Base-by-base conservation (phyloP, 768 basidiomycete genomes). In the Lactarius deliciosus region DNA sequence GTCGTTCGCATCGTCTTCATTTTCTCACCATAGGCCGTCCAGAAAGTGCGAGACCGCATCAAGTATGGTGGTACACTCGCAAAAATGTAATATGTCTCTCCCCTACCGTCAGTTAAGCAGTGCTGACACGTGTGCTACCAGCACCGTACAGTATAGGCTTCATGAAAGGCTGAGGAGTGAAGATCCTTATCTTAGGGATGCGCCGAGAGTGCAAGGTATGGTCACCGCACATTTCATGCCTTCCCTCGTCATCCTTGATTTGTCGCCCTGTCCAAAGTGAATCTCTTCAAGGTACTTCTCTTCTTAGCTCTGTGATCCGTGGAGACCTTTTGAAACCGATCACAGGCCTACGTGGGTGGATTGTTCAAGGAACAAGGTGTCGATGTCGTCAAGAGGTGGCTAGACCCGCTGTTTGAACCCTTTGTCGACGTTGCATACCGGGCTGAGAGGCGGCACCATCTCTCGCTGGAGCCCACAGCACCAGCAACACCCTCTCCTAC, bases 341-440 rank as follows among this genome's bases (percentile, higher is more conserved):
- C 13, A 43, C 15, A 68, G 66, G 66, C 66, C 53, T 68, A 64
- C 9, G 66, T 68, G 13, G 66, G 66, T 6, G 66, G 53, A 2
- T 20, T 68, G 2, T 68, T 64, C 58, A 68, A 22, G 36, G 66
- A 68, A 25, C 53, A 68, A 47, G 63, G 63, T 28, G 1, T 47
- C 15, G 57, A 68, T 0, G 66, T 32, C 41, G 58, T 60, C 34
- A 47, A 40, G 20, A 38, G 38, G 20, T 68, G 66, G 66, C 53
- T 68, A 1, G 30, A 10, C 20, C 47, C 36, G 9, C 57, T 68
- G 34, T 40, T 68, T 16, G 30, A 8, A 36, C 43, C 66, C 41
- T 10, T 30, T 1, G 43, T 68, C 22, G 36, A 64, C 22, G 20
- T 15, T 30, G 66, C 62, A 10, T 68, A 68, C 45, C 34, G 20